Evolutionary conservation across 768 basidiomycete genomes (phyloP).

Genomic region (Tricholoma terreum): DNA sequence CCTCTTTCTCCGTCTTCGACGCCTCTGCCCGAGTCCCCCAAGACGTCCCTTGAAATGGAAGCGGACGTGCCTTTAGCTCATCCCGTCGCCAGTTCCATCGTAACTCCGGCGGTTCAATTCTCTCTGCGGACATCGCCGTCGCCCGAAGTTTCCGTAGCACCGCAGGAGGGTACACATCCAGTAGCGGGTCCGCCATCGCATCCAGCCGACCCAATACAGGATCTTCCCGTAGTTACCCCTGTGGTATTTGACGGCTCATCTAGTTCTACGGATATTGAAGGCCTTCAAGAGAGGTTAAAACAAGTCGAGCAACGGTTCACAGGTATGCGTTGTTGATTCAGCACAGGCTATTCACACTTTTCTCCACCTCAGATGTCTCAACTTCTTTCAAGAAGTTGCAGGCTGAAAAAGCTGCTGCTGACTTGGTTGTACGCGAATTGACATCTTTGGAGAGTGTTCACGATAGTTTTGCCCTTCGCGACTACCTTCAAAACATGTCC

Average conservation of each 20-base stretch:
- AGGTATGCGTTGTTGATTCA: constrained; percentile 39
- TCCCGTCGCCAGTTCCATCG: background rate
- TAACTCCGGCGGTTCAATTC: background rate
- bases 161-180: too few relatives aligned
- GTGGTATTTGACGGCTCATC: background rate
- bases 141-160: background rate
- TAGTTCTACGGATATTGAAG: constrained; percentile 42
- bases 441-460: constrained; percentile 67
- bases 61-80: background rate
- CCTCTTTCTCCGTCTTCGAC: constrained; percentile 41
- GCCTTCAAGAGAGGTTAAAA: constrained; percentile 61
- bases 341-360: background rate
- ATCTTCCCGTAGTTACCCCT: background rate
- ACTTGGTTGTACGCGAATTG: constrained; percentile 63
- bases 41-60: constrained; percentile 15
- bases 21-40: constrained; percentile 43
- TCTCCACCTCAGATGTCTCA: constrained; percentile 63
- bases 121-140: background rate
- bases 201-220: background rate
- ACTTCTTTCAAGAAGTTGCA: constrained; percentile 75
- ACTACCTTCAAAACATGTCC: constrained; percentile 65
- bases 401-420: constrained; percentile 66
- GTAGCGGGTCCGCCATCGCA: background rate
- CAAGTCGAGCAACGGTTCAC: constrained; percentile 76
- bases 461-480: constrained; percentile 65